Evolutionary conservation across 805 yeast species (phyloP), one percentile per base, ranked within the genome.

Genomic region (Diddensiella transvaalensis): DNA sequence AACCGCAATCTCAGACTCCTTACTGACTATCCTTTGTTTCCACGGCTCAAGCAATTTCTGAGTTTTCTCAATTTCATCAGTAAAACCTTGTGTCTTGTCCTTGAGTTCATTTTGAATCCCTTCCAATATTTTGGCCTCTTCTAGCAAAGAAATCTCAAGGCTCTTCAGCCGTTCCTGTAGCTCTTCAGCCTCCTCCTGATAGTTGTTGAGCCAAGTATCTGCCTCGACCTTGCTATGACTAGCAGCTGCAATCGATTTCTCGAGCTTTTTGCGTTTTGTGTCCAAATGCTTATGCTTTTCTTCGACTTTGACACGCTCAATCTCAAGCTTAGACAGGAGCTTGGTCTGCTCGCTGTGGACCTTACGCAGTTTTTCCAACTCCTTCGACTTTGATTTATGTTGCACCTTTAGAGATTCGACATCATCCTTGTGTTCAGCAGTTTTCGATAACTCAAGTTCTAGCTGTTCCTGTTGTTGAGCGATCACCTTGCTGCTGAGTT

Each of bases 21-120:
- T 81, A 13, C 76, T 75, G 50, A 77, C 81, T 24, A 89, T 68
- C 53, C 80, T 76, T 22, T 77, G 82, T 50, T 79, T 80, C 90
- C 95, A 88, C 0, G 98, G 99, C 55, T 86, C 90, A 4, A 88
- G 67, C 51, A 83, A 73, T 4, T 72, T 74, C 61, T 87, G 90
- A 35, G 81, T 67, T 11, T 60, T 57, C 55, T 79, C 85, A 44
- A 90, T 84, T 58, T 85, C 76, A 5, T 73, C 75, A 0, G 90
- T 78, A 47, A 84, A 74, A 1, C 69, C 80, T 8, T 80, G 74
- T 0, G 98, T 91, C 61, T 87, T 87, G 41, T 79, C 83, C 5
- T 87, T 80, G 40, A 93, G 73, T 23, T 78, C 79, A 4, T 72
- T 56, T 58, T 89, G 79, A 10, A 90, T 80, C 22, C 74, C 74